Evolutionary conservation across 176 grass and related monocot species (phyloP).

Genomic region (Luzula sylvatica): DNA sequence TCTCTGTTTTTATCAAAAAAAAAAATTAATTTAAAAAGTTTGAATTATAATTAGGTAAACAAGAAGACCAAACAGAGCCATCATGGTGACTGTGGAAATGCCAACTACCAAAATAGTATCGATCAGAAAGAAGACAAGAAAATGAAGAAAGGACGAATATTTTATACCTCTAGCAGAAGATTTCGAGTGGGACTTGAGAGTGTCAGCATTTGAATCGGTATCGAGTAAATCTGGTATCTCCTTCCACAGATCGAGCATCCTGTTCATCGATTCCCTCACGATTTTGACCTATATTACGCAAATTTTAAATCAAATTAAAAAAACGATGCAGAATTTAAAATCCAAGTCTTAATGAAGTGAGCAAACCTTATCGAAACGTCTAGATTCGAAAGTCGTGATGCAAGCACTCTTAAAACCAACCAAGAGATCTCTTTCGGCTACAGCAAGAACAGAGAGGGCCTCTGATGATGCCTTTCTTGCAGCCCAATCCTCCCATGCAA

Average conservation of each 20-base stretch:
- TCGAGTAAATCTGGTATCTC: slow-evolving; percentile 65
- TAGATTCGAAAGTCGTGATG: slow-evolving; percentile 70
- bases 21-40: slow-evolving; percentile 3
- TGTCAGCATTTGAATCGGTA: slow-evolving; percentile 18
- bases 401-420: slow-evolving; percentile 51
- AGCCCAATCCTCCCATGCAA: slow-evolving; percentile 79
- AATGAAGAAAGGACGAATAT: slow-evolving; percentile 1
- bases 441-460: slow-evolving; percentile 51
- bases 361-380: slow-evolving; percentile 77
- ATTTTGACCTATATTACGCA: slow-evolving; percentile 80
- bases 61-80: neutral
- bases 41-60: neutral
- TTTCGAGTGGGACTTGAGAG: slow-evolving; percentile 28
- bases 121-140: slow-evolving; percentile 3
- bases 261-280: slow-evolving; percentile 80
- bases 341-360: neutral
- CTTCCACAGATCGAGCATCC: slow-evolving; percentile 88
- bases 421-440: slow-evolving; percentile 51
- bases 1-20: slow-evolving; percentile 41
- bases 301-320: neutral
- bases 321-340: slow-evolving; percentile 29
- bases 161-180: slow-evolving; percentile 50
- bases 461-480: slow-evolving; percentile 78
- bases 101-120: slow-evolving; percentile 16
- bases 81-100: neutral